A percentile compares a stretch with the other conserved stretches of the same genome.
Conservation (phyloP, 2,329 filamentous ascomycete species). For the Zopfia rhizophila region DNA sequence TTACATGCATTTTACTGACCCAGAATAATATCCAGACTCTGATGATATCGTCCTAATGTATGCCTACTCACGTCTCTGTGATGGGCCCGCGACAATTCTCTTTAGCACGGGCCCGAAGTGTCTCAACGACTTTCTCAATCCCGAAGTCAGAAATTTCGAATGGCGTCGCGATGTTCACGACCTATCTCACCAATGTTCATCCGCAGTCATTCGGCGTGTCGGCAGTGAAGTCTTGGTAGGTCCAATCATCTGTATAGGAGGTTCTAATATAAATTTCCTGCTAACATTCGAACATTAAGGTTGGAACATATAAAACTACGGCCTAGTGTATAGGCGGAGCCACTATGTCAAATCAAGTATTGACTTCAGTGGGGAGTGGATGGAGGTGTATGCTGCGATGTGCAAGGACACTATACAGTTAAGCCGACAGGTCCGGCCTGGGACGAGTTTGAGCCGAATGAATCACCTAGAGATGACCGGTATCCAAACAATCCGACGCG, state of each 20-base stretch:
- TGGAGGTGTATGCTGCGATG: slow-evolving; percentile 22
- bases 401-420: slow-evolving; percentile 13
- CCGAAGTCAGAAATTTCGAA: slow-evolving; percentile 18
- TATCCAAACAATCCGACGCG: slow-evolving; percentile 19
- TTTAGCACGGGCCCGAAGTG: slow-evolving; percentile 22
- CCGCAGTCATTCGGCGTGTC: slow-evolving; percentile 16
- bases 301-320: slow-evolving; percentile 27
- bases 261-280: background rate
- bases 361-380: slow-evolving; percentile 24
- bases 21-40: slow-evolving; percentile 11
- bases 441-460: slow-evolving; percentile 15
- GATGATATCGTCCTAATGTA: slow-evolving; percentile 3
- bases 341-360: slow-evolving; percentile 21
- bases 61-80: slow-evolving; percentile 24
- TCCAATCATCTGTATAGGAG: too few relatives aligned
- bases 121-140: slow-evolving; percentile 25
- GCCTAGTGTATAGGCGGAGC: slow-evolving; percentile 26
- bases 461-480: background rate
- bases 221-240: slow-evolving; percentile 24
- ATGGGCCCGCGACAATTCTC: slow-evolving; percentile 27
- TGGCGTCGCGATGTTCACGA: slow-evolving; percentile 23
- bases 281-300: slow-evolving; percentile 3
- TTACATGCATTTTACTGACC: slow-evolving; percentile 25
- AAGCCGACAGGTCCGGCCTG: slow-evolving; percentile 13
- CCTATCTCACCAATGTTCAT: slow-evolving; percentile 1